phyloP scores from a whole-genome alignment of 2,329 filamentous ascomycete genomes.

The Talaromyces atroroseus region DNA sequence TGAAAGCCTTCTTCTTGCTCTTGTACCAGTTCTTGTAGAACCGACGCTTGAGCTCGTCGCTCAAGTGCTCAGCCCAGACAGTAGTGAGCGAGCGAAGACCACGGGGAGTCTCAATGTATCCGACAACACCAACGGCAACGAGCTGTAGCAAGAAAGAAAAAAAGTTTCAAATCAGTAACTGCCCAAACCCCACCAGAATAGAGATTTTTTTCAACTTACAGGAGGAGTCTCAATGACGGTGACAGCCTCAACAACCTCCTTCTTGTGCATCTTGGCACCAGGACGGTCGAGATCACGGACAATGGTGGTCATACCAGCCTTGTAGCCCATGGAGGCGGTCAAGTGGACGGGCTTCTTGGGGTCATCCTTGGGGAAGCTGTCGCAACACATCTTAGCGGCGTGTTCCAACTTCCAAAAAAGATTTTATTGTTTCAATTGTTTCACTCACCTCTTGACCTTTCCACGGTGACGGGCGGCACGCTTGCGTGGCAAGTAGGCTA shows the following conservation, averaged over 20 bases:
- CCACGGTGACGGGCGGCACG: conserved; percentile 88
- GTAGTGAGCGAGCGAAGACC: conserved; percentile 99
- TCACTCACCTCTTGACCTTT: conserved; percentile 93
- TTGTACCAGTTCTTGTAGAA: conserved; percentile 99
- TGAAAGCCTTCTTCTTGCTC: conserved; percentile 99
- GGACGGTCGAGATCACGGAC: conserved; percentile 98
- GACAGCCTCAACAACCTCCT: conserved; percentile 88
- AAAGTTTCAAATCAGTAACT: background rate
- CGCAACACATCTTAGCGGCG: conserved; percentile 27
- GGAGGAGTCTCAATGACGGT: conserved; percentile 88
- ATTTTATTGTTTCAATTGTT: background rate
- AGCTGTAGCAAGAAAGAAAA: conserved; percentile 76
- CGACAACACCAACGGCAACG: conserved; percentile 99
- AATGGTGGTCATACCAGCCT: conserved; percentile 99
- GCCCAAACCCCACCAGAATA: background rate
- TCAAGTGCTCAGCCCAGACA: conserved; percentile 98
- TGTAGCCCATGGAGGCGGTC: conserved; percentile 97
- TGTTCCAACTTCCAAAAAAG: conserved; percentile 14
- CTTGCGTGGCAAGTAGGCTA: conserved; percentile 86
- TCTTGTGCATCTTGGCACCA: conserved; percentile 99
- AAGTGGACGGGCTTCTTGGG: conserved; percentile 99
- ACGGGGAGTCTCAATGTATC: conserved; percentile 99
- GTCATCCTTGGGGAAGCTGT: conserved; percentile 99
- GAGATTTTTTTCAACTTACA: conserved; percentile 68
- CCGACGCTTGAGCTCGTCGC: conserved; percentile 96